Base-by-base conservation (phyloP, 345 rosid species). In the Eucalyptus cloeziana region DNA sequence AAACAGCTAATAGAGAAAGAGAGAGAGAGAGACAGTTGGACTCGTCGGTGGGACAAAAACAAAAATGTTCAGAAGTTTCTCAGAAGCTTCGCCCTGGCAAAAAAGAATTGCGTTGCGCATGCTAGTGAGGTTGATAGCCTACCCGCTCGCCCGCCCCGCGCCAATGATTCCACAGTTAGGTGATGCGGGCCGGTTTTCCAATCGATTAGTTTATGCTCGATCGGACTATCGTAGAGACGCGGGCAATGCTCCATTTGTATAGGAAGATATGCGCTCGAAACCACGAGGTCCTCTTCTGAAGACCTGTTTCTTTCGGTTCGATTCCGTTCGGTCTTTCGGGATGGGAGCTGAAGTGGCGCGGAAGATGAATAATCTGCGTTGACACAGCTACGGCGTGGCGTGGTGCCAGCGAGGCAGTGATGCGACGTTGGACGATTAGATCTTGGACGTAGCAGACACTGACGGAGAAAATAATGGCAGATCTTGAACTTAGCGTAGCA, bases 171-270 rank as follows among this genome's bases (percentile, higher is more conserved):
- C 4, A 0, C 13, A 4, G 62, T 56, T 24, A 24, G 62, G 62
- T 56, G 62, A 56, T 56, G 27, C 30, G 13, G 30, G 13, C 10
- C 30, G 1, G 62, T 56, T 22, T 56, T 24, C 30, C 62, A 9
- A 24, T 56, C 1, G 3, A 56, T 56, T 56, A 56, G 62, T 56
- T 24, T 56, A 56, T 56, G 62, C 13, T 56, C 0, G 62, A 24
- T 56, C 3, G 27, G 27, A 21, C 60, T 5, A 56, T 8, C 62
- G 11, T 21, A 56, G 24, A 56, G 62, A 56, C 1, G 62, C 1
- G 0, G 4, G 58, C 51, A 5, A 49, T 49, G 51, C 56, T 0
- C 4, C 4, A 52, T 7, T 19, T 0, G 58, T 52, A 24, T 10
- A 24, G 5, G 13, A 10, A 56, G 30, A 56, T 56, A 22, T 54